Evolutionary conservation across 257 asterid species (phyloP).

Genomic region (Solanum boliviense): DNA sequence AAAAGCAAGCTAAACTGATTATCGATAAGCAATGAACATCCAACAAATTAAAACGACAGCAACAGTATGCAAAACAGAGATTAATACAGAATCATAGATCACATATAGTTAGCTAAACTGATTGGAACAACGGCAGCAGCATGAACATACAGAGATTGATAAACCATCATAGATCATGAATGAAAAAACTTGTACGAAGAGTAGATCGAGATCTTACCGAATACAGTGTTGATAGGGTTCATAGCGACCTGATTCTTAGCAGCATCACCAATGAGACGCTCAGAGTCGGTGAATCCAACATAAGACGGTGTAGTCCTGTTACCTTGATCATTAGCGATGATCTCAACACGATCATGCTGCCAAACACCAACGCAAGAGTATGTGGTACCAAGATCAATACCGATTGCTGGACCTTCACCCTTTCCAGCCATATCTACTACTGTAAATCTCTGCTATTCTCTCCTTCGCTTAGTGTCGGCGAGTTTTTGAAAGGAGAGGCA

Average conservation of each 20-base stretch:
- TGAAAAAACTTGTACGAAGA: background rate
- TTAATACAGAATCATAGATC: background rate
- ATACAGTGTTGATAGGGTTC: background rate
- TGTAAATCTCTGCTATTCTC: background rate
- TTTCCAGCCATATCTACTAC: background rate
- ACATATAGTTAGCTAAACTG: background rate
- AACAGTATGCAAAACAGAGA: background rate
- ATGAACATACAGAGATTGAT: background rate
- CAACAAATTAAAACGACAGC: background rate
- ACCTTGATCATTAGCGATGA: background rate
- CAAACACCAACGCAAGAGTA: background rate
- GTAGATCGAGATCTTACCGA: background rate
- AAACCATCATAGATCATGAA: background rate
- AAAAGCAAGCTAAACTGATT: background rate
- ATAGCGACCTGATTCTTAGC: constrained; percentile 22
- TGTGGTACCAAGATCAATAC: background rate
- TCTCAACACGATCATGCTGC: background rate
- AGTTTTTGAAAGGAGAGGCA: background rate
- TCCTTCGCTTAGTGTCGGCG: background rate
- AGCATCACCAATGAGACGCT: constrained; percentile 29
- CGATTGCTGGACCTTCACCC: constrained; percentile 1
- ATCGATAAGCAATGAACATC: background rate
- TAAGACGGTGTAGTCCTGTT: constrained; percentile 18
- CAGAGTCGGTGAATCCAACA: constrained; percentile 25
- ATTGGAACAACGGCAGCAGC: background rate